These are phyloP conservation scores for Hymenoscyphus linearis DNA, from an alignment of 2,329 filamentous ascomycete species.

Conservation along the genomic window DNA sequence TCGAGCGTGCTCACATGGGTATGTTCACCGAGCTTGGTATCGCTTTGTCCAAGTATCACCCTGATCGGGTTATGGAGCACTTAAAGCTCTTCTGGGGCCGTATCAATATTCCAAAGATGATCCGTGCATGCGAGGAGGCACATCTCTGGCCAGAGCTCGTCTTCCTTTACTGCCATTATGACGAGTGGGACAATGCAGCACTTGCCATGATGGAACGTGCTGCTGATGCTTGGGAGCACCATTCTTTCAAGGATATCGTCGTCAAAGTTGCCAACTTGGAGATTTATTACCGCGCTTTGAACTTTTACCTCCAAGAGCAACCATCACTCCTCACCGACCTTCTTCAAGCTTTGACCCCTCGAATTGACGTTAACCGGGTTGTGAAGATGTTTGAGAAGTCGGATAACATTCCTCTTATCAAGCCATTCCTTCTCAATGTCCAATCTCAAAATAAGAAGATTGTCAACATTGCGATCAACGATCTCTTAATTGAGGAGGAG, in stretches of 20 bases:
- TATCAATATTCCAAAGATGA: slow-evolving; percentile 97
- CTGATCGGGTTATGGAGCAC: slow-evolving; percentile 96
- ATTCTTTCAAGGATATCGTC: slow-evolving; percentile 98
- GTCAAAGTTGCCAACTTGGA: slow-evolving; percentile 98
- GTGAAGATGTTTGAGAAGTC: slow-evolving; percentile 98
- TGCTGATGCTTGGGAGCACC: slow-evolving; percentile 97
- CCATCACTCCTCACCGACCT: slow-evolving; percentile 94
- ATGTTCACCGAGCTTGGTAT: slow-evolving; percentile 95
- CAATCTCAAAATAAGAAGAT: slow-evolving; percentile 96
- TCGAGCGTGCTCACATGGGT: slow-evolving; percentile 79
- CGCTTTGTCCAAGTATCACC: slow-evolving; percentile 89
- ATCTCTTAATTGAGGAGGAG: slow-evolving; percentile 95
- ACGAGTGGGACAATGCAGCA: slow-evolving; percentile 96
- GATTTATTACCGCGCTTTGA: slow-evolving; percentile 96
- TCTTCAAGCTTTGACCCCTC: slow-evolving; percentile 81
- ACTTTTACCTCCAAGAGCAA: slow-evolving; percentile 97
- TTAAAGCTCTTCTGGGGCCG: slow-evolving; percentile 97
- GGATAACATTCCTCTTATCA: slow-evolving; percentile 96
- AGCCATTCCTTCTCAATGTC: slow-evolving; percentile 95
- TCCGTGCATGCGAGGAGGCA: slow-evolving; percentile 86
- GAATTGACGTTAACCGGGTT: slow-evolving; percentile 98
- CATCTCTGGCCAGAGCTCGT: slow-evolving; percentile 97
- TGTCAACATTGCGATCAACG: slow-evolving; percentile 97
- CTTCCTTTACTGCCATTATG: slow-evolving; percentile 97
- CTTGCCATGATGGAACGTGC: slow-evolving; percentile 97